Conservation (phyloP, 345 rosid species). For the Brassica rapa region DNA sequence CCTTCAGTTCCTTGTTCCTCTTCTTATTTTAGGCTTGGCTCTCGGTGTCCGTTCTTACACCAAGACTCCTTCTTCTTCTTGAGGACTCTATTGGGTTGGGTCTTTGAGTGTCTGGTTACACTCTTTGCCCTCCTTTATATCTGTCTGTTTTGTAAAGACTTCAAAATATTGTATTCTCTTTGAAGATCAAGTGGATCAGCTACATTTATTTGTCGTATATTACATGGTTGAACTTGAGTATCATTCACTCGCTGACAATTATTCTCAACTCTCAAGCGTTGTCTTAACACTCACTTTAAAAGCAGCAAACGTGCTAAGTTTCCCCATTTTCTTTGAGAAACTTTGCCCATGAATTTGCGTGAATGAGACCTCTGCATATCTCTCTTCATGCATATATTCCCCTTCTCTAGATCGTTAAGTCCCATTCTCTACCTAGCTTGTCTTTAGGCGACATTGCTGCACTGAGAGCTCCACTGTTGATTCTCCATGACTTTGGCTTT, state of each 20-base stretch:
- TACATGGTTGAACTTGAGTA: conserved; percentile 41
- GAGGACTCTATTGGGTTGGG: conserved; percentile 3
- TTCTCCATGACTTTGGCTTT: conserved; percentile 82
- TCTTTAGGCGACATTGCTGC: conserved; percentile 98
- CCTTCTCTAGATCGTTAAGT: conserved; percentile 91
- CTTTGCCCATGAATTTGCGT: conserved; percentile 71
- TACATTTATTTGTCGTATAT: conserved; percentile 39
- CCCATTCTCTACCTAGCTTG: conserved; percentile 89
- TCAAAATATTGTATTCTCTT: conserved; percentile 9
- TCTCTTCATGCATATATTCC: conserved; percentile 92
- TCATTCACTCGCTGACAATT: conserved; percentile 4
- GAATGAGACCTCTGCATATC: conserved; percentile 91
- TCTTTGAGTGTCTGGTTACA: background rate
- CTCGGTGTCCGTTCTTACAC: conserved; percentile 74
- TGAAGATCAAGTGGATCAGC: conserved; percentile 10
- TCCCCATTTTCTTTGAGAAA: conserved; percentile 85
- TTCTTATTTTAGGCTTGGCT: conserved; percentile 90
- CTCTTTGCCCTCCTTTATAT: conserved; percentile 5
- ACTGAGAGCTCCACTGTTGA: conserved; percentile 90
- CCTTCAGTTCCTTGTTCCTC: conserved; percentile 88
- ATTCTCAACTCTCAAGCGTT: background rate
- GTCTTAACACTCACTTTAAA: conserved; percentile 34
- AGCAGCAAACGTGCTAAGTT: conserved; percentile 44
- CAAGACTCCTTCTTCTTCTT: conserved; percentile 50
- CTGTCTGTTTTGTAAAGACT: conserved; percentile 30